Evolutionary conservation across 148 eudicot species (phyloP).

Genomic region (Polygonum maritimum): DNA sequence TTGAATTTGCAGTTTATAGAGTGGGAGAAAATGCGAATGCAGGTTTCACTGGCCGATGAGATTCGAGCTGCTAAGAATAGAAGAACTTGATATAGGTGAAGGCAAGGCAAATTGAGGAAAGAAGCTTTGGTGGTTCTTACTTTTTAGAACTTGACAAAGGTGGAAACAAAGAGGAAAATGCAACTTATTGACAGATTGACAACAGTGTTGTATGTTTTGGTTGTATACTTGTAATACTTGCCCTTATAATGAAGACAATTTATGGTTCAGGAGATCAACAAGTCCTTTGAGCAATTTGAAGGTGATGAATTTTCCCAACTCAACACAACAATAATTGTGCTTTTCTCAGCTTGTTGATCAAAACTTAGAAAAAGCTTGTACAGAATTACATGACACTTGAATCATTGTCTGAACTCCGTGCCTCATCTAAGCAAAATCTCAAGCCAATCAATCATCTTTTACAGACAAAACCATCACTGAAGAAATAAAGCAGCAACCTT

Average conservation of each 20-base stretch:
- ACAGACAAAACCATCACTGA: too few relatives aligned
- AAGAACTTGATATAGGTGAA: constrained; percentile 12
- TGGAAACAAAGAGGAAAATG: not conserved
- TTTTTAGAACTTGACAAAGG: not conserved
- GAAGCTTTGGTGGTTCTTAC: too few relatives aligned
- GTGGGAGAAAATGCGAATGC: constrained; percentile 25
- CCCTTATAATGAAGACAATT: not conserved
- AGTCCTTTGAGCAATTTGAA: not conserved
- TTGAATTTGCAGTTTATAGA: constrained; percentile 48
- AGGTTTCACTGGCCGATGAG: constrained; percentile 75
- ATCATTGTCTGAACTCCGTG: too few relatives aligned
- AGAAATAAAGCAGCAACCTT: too few relatives aligned
- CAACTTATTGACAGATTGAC: not conserved
- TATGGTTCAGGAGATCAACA: not conserved
- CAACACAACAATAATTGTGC: too few relatives aligned
- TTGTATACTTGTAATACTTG: not conserved
- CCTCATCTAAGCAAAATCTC: too few relatives aligned
- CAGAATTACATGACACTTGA: too few relatives aligned
- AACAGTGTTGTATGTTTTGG: not conserved
- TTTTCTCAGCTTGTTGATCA: too few relatives aligned
- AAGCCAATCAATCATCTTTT: too few relatives aligned
- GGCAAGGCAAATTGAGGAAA: too few relatives aligned
- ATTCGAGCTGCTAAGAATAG: constrained; percentile 67
- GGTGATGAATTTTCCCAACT: not conserved
- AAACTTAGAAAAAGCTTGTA: too few relatives aligned